Conservation (phyloP, 108 stramenopile genomes). For the Cyclotella baltica region DNA sequence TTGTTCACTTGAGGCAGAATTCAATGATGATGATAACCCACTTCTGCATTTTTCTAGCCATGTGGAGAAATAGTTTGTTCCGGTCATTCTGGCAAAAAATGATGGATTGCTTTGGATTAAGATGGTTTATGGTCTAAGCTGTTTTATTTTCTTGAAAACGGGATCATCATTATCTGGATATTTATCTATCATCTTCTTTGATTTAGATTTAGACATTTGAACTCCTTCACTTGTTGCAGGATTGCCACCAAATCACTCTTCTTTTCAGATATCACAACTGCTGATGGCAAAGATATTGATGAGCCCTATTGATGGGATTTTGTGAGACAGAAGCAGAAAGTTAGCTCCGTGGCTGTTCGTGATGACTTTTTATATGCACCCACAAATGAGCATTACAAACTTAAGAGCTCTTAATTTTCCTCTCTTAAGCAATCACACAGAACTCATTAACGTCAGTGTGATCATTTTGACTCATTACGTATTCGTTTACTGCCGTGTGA, state of each 20-base stretch:
- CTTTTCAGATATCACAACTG: constrained; percentile 11
- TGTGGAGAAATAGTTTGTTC: neutral
- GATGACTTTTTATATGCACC: too few species aligned
- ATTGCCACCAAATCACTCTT: constrained; percentile 2
- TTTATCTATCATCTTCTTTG: neutral
- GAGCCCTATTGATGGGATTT: too few species aligned
- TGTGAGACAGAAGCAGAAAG: too few species aligned
- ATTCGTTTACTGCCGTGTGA: too few species aligned
- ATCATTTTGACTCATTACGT: too few species aligned
- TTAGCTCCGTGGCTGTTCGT: too few species aligned
- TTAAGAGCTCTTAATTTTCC: too few species aligned
- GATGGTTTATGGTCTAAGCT: neutral
- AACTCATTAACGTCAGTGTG: too few species aligned
- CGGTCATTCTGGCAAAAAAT: neutral
- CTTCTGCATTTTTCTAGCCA: neutral
- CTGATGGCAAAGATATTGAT: constrained; percentile 5
- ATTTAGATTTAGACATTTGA: neutral
- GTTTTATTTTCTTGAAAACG: neutral
- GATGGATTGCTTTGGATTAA: constrained; percentile 19
- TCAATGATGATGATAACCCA: neutral
- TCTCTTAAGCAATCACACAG: too few species aligned
- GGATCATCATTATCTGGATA: neutral
- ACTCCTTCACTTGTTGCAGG: neutral
- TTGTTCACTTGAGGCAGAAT: constrained; percentile 28
- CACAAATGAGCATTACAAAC: too few species aligned